A percentile compares a stretch with the other conserved stretches of the same genome.
phyloP scores from a whole-genome alignment of 257 asterid species.

The Gentiana dahurica region DNA sequence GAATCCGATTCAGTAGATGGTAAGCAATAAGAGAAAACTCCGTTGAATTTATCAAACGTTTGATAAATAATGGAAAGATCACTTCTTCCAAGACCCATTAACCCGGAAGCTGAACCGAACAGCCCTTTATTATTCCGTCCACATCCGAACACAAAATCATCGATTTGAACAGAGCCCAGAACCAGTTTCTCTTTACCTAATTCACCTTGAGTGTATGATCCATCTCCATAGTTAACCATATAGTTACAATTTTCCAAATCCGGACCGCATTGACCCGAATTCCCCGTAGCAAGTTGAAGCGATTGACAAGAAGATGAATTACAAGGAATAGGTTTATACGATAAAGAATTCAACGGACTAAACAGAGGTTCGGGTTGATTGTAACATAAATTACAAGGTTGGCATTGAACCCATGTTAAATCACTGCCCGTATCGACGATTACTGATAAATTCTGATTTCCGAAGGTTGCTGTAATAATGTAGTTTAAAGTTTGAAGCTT shows the following conservation, averaged over 20 bases:
- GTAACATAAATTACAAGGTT: conserved; percentile 68
- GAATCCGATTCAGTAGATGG: conserved; percentile 41
- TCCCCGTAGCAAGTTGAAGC: conserved; percentile 50
- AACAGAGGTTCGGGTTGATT: conserved; percentile 72
- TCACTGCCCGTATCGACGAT: conserved; percentile 89
- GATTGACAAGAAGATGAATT: conserved; percentile 48
- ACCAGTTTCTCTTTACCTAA: conserved; percentile 41
- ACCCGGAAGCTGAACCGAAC: conserved; percentile 74
- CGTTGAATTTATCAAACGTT: conserved; percentile 39
- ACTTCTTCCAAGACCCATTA: conserved; percentile 80
- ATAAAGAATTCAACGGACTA: conserved; percentile 48
- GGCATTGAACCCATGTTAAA: conserved; percentile 87
- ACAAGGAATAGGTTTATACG: conserved; percentile 48
- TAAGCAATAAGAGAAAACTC: conserved; percentile 80
- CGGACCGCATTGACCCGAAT: conserved; percentile 37
- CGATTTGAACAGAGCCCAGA: conserved; percentile 36
- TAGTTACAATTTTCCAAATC: conserved; percentile 37
- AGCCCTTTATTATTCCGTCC: conserved; percentile 66
- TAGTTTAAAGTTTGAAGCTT: conserved; percentile 73
- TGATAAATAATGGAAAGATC: conserved; percentile 64
- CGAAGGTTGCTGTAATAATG: conserved; percentile 50
- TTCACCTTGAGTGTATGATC: conserved; percentile 70
- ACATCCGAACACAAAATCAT: conserved; percentile 63
- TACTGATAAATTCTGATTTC: conserved; percentile 48
- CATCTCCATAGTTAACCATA: conserved; percentile 70